Evolutionary conservation across 257 asterid species (phyloP).

Genomic region (Ilex asprella): DNA sequence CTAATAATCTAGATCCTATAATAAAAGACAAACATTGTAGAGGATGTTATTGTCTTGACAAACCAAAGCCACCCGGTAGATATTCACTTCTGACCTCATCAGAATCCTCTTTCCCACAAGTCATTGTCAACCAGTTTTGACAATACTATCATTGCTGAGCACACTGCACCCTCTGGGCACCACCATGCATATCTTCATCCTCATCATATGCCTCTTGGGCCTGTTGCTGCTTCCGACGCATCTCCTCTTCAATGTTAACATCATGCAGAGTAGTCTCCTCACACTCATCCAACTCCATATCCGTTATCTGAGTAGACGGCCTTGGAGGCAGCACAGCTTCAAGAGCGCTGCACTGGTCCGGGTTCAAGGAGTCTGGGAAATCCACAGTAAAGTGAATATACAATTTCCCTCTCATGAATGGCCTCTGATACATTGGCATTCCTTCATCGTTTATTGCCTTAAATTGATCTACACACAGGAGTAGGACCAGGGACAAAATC

Average conservation of each 20-base stretch:
- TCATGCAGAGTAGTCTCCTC: constrained; percentile 50
- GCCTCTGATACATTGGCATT: too few relatives aligned
- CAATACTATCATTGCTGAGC: constrained; percentile 37
- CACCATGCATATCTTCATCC: constrained; percentile 50
- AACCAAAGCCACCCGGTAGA: not conserved
- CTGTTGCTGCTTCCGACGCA: constrained; percentile 44
- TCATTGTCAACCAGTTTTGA: not conserved
- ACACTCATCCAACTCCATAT: constrained; percentile 46
- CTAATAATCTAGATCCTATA: not conserved
- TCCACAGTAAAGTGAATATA: too few relatives aligned
- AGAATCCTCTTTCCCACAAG: not conserved
- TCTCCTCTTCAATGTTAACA: constrained; percentile 46
- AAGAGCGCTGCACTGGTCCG: too few relatives aligned
- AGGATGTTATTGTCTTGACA: not conserved
- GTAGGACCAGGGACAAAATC: too few relatives aligned
- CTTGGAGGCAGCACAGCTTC: constrained; percentile 18
- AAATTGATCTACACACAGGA: too few relatives aligned
- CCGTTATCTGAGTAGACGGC: constrained; percentile 21
- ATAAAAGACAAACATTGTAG: not conserved
- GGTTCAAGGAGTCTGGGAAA: too few relatives aligned
- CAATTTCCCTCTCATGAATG: too few relatives aligned
- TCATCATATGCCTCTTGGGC: constrained; percentile 53
- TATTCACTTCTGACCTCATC: not conserved
- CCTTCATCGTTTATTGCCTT: too few relatives aligned
- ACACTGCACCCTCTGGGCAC: constrained; percentile 50